phyloP scores from a whole-genome alignment of 805 yeast genomes.

The Yamadazyma sp. region DNA sequence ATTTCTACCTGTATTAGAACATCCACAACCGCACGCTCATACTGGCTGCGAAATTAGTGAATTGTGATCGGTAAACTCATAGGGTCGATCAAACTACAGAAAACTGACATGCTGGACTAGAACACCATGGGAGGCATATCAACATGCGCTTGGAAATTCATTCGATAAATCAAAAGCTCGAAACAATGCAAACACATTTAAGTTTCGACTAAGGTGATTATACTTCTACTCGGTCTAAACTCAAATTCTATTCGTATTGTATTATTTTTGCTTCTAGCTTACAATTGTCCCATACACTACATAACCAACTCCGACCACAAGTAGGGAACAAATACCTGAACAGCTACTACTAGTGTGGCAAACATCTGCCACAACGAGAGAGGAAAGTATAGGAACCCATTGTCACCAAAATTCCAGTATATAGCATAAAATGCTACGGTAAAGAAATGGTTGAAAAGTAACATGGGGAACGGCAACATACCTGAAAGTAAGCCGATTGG shows the following conservation, averaged over 20 bases:
- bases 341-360: conserved; percentile 70
- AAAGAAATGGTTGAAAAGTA: conserved; percentile 82
- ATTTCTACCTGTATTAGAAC: neutral
- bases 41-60: conserved; percentile 2
- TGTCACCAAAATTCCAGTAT: conserved; percentile 59
- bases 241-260: no score
- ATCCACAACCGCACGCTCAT: neutral
- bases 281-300: conserved; percentile 4
- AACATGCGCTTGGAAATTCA: no score
- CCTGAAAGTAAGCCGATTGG: conserved; percentile 89
- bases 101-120: no score
- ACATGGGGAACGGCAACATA: conserved; percentile 68
- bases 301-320: conserved; percentile 49
- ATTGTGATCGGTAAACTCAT: no score
- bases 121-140: no score
- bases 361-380: conserved; percentile 69
- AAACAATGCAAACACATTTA: no score
- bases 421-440: conserved; percentile 86
- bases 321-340: conserved; percentile 77
- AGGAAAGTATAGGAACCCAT: conserved; percentile 69
- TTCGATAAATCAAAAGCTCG: no score
- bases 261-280: no score
- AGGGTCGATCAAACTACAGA: no score
- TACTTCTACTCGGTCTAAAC: no score
- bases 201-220: no score